Conservation (phyloP, 371 early-diverging fungal genomes). For the Rhizopus delemar region DNA sequence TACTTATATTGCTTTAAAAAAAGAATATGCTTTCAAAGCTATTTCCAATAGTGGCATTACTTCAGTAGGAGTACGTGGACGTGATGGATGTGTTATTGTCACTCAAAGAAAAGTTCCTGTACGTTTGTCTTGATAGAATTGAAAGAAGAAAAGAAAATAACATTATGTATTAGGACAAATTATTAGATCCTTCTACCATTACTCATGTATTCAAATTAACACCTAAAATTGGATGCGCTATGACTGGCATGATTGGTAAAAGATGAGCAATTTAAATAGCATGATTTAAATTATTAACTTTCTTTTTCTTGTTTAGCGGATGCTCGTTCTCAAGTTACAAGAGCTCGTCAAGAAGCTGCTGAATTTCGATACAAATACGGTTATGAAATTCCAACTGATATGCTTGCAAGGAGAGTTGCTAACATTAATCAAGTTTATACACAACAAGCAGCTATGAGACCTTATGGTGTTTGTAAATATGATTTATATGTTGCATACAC, state of each 20-base stretch:
- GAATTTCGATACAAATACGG: slow-evolving; percentile 98
- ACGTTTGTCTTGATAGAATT: slow-evolving; percentile 30
- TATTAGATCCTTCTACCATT: slow-evolving; percentile 92
- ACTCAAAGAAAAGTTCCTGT: slow-evolving; percentile 97
- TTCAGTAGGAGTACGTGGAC: slow-evolving; percentile 92
- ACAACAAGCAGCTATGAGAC: slow-evolving; percentile 98
- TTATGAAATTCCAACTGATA: slow-evolving; percentile 95
- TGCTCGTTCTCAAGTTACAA: slow-evolving; percentile 88
- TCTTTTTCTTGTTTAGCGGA: slow-evolving; percentile 64
- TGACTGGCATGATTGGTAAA: slow-evolving; percentile 91
- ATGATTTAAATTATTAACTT: background rate
- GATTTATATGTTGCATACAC: background rate
- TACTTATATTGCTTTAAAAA: background rate
- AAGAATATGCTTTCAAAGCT: slow-evolving; percentile 99
- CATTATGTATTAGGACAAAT: slow-evolving; percentile 76
- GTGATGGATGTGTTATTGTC: slow-evolving; percentile 90
- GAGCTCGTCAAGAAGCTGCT: slow-evolving; percentile 95
- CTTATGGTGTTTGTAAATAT: slow-evolving; percentile 91
- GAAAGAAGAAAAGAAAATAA: background rate
- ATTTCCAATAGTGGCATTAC: slow-evolving; percentile 95
- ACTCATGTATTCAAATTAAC: slow-evolving; percentile 93
- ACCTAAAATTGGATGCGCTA: slow-evolving; percentile 95
- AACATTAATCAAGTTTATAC: slow-evolving; percentile 98
- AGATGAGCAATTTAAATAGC: slow-evolving; percentile 1
- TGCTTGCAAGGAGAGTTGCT: slow-evolving; percentile 96